Evolutionary conservation across 2,329 filamentous ascomycete genomes (phyloP).

Genomic region (Samsoniella hepiali): DNA sequence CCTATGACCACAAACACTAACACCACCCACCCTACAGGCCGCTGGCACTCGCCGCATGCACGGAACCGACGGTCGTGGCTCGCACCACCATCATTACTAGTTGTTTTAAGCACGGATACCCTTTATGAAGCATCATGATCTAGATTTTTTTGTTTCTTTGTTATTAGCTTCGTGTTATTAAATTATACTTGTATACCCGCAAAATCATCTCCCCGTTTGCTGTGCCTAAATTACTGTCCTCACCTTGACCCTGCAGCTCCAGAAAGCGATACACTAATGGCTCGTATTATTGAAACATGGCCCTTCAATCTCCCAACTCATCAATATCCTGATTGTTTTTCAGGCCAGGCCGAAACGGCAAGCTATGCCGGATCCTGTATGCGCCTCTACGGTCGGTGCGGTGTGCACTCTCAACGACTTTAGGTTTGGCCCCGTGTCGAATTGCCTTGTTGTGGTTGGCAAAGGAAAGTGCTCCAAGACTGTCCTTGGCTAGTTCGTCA

Average conservation of each 20-base stretch:
- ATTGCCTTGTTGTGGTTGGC: conserved; percentile 31
- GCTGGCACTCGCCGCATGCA: conserved; percentile 71
- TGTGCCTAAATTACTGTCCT: background rate
- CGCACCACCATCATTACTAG: conserved; percentile 31
- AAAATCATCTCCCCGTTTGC: background rate
- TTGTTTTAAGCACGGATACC: background rate
- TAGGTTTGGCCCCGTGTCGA: background rate
- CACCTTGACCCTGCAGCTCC: background rate
- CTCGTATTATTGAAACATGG: background rate
- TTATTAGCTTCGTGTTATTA: conserved; percentile 4
- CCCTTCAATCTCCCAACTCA: background rate
- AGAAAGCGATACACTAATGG: background rate
- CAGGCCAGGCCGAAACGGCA: background rate
- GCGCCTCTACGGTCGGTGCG: no score
- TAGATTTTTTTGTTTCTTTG: background rate
- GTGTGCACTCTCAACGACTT: background rate
- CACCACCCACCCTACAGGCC: conserved; percentile 44
- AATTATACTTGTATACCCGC: background rate
- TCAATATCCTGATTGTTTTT: background rate
- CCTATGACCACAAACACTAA: background rate
- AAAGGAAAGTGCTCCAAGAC: conserved; percentile 22
- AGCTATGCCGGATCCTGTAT: background rate
- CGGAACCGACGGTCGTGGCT: conserved; percentile 67
- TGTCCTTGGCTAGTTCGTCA: conserved; percentile 31
- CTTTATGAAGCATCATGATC: background rate